Conservation (phyloP, 2,329 filamentous ascomycete species). For the Diaporthe caulivora region DNA sequence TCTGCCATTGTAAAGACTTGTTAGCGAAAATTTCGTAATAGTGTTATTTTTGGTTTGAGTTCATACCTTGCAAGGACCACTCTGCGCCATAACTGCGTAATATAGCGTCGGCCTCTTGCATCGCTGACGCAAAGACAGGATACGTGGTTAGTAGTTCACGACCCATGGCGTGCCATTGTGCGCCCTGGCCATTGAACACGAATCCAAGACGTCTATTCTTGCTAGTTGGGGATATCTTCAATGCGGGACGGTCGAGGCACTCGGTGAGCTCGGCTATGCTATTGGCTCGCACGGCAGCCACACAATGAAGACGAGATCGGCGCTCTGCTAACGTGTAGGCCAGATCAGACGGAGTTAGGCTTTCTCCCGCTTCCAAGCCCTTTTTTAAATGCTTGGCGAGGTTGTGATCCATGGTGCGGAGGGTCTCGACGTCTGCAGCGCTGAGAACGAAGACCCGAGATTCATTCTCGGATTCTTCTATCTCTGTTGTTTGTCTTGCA, state of each 20-base stretch:
- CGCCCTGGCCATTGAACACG: too few species aligned
- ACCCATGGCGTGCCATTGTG: too few species aligned
- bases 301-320: conserved; percentile 39
- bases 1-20: conserved; percentile 2
- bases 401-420: not conserved
- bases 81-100: conserved; percentile 42
- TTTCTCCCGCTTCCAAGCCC: not conserved
- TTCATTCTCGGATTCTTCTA: not conserved
- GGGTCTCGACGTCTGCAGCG: conserved; percentile 35
- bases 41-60: not conserved
- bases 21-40: not conserved
- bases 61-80: conserved; percentile 43
- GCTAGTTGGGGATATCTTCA: not conserved
- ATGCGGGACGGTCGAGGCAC: not conserved
- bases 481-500: conserved; percentile 19
- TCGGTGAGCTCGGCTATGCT: conserved; percentile 18
- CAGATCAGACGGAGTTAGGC: conserved; percentile 34
- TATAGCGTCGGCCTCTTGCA: conserved; percentile 42
- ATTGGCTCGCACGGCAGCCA: conserved; percentile 23
- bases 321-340: conserved; percentile 41
- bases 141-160: conserved; percentile 45
- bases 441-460: conserved; percentile 5
- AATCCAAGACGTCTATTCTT: conserved; percentile 31
- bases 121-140: conserved; percentile 23
- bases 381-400: conserved; percentile 19